Evolutionary conservation across 1,284 basidiomycete species (phyloP), one percentile per base, ranked within the genome.

Genomic region (Cutaneotrichosporon sp.): DNA sequence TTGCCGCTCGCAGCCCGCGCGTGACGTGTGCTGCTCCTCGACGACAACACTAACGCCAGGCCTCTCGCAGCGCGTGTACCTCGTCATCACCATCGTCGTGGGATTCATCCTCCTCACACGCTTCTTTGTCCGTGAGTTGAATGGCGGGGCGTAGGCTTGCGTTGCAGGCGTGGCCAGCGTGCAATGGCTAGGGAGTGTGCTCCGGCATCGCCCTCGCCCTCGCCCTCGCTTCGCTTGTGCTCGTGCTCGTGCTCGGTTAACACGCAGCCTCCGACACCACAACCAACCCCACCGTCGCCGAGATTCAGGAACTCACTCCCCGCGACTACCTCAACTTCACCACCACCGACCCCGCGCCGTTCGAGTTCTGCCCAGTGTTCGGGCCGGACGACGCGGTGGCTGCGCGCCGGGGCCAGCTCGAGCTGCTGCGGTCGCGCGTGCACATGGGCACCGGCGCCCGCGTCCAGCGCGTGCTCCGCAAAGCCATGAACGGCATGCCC

Each of bases 301-400:
- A 58, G 43, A 45, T 39, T 36, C 33, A 43, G 17, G n/a, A 35
- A 21, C 51, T 56, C 8, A 56, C 54, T 4, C 40, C 58, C 10
- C 30, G 38, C 39, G 74, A 78, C 57, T 77, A 77, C 57, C 64
- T 78, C 51, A 78, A 78, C 60, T 72, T 73, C 41, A 76, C 75
- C 18, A 57, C 46, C 64, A 76, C 68, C 20, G 81, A 84, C 49
- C 79, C 81, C 8, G 84, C 83, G 55, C 91, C 92, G 0, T 97
- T 97, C 72, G 77, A 80, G 0, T 97, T 97, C 73, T 97, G 92
- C 69, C 91, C 92, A 0, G 80, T 83, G 3, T 88, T 87, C 70
- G 88, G 89, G 3, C 84, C 86, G 13, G 82, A 82, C 2, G 92
- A 96, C 72, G 79, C 80, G 40, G 77, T 96, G 43, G 87, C 84